Conservation (phyloP, 1,139 yeast genomes). For the Suhomyces yuchorum region DNA sequence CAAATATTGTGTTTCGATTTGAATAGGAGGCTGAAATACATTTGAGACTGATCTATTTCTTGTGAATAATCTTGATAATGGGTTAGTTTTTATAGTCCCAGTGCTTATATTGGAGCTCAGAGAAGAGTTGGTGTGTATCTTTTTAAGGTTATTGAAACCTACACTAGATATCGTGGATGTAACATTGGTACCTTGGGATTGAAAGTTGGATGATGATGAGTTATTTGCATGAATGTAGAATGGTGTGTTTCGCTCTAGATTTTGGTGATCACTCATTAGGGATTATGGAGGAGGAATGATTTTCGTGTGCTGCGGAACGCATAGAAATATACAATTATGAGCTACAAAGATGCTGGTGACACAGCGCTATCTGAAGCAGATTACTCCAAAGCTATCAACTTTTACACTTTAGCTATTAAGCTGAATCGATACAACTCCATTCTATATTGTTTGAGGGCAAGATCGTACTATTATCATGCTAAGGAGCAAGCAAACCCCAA, state of each 20-base stretch:
- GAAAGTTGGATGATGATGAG: conserved; percentile 25
- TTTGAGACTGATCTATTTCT: conserved; percentile 33
- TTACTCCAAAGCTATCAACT: conserved; percentile 23
- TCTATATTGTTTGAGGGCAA: conserved; percentile 22
- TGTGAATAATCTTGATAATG: conserved; percentile 39
- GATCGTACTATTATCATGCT: conserved; percentile 20
- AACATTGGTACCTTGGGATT: conserved; percentile 14
- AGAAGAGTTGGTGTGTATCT: conserved; percentile 37
- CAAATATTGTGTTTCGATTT: conserved; percentile 4
- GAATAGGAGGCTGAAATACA: conserved; percentile 16
- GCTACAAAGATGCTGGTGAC: conserved; percentile 4
- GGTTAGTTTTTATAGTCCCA: conserved; percentile 28
- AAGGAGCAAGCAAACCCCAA: conserved; percentile 12
- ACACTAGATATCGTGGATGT: conserved; percentile 40
- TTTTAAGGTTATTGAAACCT: conserved; percentile 44
- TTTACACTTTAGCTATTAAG: conserved; percentile 22
- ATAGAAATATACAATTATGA: background rate
- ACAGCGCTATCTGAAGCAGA: conserved; percentile 16
- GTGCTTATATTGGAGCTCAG: conserved; percentile 27
- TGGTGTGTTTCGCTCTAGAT: conserved; percentile 9
- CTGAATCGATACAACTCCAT: conserved; percentile 15
- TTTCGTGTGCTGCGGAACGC: background rate
- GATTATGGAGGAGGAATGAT: background rate
- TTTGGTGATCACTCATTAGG: conserved; percentile 3
- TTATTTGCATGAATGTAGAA: conserved; percentile 26